These are phyloP conservation scores for Trametes punicea DNA, from an alignment of 768 basidiomycete genomes.

Conservation along the genomic window DNA sequence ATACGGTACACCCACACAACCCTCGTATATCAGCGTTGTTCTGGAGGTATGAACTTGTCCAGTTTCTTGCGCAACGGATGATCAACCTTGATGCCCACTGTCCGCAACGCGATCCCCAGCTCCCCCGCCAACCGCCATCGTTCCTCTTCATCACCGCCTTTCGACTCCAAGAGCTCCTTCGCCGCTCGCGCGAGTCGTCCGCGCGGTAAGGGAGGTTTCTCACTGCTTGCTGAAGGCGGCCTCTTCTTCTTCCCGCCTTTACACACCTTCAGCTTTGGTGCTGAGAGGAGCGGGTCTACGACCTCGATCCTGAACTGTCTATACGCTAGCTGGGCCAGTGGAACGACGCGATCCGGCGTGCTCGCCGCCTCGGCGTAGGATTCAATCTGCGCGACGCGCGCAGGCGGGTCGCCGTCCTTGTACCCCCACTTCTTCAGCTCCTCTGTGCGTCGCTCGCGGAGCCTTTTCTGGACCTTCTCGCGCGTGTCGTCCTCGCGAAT, in stretches of 20 bases:
- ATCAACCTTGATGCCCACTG: conserved; percentile 55
- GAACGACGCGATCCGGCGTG: conserved; percentile 59
- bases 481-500: conserved; percentile 51
- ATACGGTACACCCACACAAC: neutral
- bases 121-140: conserved; percentile 44
- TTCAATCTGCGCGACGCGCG: conserved; percentile 54
- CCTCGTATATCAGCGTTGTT: neutral
- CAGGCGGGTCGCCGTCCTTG: conserved; percentile 45
- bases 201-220: conserved; percentile 47
- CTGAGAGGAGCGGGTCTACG: conserved; percentile 62
- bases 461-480: conserved; percentile 53
- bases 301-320: conserved; percentile 72
- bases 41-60: conserved; percentile 48
- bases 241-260: conserved; percentile 50
- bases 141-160: conserved; percentile 45
- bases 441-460: conserved; percentile 55
- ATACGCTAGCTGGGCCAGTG: conserved; percentile 59
- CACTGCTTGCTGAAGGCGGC: conserved; percentile 38
- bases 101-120: conserved; percentile 48
- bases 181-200: conserved; percentile 68
- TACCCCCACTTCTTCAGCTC: conserved; percentile 76
- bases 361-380: conserved; percentile 75
- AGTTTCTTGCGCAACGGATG: conserved; percentile 69
- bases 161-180: conserved; percentile 58
- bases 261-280: conserved; percentile 55